Evolutionary conservation across 2,329 filamentous ascomycete species (phyloP).

Genomic region (Cladosporium phlei): DNA sequence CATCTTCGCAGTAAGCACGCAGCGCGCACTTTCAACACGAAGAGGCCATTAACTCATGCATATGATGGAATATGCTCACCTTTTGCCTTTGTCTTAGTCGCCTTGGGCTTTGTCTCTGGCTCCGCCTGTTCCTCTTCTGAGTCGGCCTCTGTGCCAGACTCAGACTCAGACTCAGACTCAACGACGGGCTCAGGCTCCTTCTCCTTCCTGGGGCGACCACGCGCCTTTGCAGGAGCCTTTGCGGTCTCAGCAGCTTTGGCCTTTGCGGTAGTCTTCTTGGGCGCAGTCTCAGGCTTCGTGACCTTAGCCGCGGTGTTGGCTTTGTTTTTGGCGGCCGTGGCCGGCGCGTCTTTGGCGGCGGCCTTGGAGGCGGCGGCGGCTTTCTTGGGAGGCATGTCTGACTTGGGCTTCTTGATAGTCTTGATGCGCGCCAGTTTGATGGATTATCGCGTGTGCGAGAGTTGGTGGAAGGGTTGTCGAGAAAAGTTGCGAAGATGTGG

Average conservation of each 20-base stretch:
- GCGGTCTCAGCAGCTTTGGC: constrained; percentile 24
- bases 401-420: constrained; percentile 9
- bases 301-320: constrained; percentile 24
- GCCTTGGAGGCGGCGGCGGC: constrained; percentile 14
- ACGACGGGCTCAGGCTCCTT: background rate
- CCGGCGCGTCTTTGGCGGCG: constrained; percentile 14
- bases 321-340: constrained; percentile 19
- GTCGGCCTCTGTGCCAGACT: constrained; percentile 8
- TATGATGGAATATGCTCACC: constrained; percentile 3
- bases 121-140: background rate
- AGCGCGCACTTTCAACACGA: background rate
- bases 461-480: background rate
- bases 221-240: constrained; percentile 13
- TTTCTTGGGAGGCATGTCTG: constrained; percentile 5
- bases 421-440: constrained; percentile 12
- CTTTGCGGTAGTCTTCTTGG: constrained; percentile 29
- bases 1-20: background rate
- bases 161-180: constrained; percentile 4
- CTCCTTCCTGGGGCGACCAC: constrained; percentile 15
- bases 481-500: no score
- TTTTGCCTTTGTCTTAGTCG: constrained; percentile 11
- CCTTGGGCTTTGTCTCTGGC: constrained; percentile 7
- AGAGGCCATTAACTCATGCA: background rate
- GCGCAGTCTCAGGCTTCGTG: constrained; percentile 19
- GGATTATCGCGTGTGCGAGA: constrained; percentile 1